Percentiles rank a stretch among this genome's conserved stretches.
phyloP scores from a whole-genome alignment of 2,329 filamentous ascomycete genomes.

The Pestalotiopsis sp. region DNA sequence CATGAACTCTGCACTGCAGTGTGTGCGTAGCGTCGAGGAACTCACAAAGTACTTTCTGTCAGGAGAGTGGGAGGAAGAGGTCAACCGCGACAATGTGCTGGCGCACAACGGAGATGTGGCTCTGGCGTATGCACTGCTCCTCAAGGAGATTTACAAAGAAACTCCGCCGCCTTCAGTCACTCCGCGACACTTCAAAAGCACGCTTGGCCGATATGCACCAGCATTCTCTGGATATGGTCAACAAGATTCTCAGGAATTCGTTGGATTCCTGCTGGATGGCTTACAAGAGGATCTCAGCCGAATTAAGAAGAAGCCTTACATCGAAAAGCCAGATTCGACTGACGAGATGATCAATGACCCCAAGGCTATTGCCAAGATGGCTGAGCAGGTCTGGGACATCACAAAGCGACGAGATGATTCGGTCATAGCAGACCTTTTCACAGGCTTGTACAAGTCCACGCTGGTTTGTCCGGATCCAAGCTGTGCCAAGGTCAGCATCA shows the following conservation, averaged over 20 bases:
- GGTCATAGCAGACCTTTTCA: slow-evolving; percentile 92
- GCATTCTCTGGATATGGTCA: slow-evolving; percentile 94
- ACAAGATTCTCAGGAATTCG: slow-evolving; percentile 96
- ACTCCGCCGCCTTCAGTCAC: slow-evolving; percentile 68
- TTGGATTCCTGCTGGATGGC: slow-evolving; percentile 92
- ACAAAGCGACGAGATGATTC: slow-evolving; percentile 93
- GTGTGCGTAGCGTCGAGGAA: slow-evolving; percentile 90
- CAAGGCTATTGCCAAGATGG: slow-evolving; percentile 79
- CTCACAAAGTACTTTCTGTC: slow-evolving; percentile 88
- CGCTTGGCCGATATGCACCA: slow-evolving; percentile 78
- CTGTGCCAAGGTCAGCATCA: slow-evolving; percentile 96
- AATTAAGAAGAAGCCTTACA: slow-evolving; percentile 93
- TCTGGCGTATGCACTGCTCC: slow-evolving; percentile 75
- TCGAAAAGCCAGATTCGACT: slow-evolving; percentile 95
- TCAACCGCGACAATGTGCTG: slow-evolving; percentile 84
- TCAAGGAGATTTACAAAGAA: slow-evolving; percentile 79
- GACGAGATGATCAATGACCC: slow-evolving; percentile 91
- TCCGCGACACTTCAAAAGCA: slow-evolving; percentile 80
- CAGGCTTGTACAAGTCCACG: slow-evolving; percentile 97
- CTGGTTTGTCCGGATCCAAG: slow-evolving; percentile 75
- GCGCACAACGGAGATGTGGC: slow-evolving; percentile 86
- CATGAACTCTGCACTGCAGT: slow-evolving; percentile 98
- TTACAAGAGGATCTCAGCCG: slow-evolving; percentile 95
- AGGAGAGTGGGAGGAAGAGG: slow-evolving; percentile 73
- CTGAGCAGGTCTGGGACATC: slow-evolving; percentile 86